Evolutionary conservation across 495 filamentous ascomycete species (phyloP), one percentile per base, ranked within the genome.

Genomic region (Letharia columbiana): DNA sequence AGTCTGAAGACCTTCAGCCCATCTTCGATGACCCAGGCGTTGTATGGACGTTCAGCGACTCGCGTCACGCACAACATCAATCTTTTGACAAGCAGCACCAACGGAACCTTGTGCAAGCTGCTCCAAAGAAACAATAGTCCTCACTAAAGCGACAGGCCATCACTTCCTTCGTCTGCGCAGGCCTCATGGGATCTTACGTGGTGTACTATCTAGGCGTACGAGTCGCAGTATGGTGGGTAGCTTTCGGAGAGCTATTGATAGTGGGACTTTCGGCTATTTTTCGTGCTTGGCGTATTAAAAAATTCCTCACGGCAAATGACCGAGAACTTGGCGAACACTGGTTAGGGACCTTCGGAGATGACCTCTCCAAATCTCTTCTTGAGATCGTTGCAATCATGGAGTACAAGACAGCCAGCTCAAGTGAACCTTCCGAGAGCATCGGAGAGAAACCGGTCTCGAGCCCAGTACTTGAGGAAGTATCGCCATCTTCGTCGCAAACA

Each of bases 211-310:
- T 54, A 5, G 62, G 33, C 35, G 39, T 63, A 5, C 62, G 62
- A n/a, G 62, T 63, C 33, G 62, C 62, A n/a, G 12, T 20, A 23
- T 63, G 45, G 62, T 63, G 45, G 62, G 62, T 63, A 17, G 45
- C 45, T 4, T 63, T 63, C 8, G 33, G 62, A 18, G 35, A 56
- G 12, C 15, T 63, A 28, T 3, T 42, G 33, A 42, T 63, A 2
- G 31, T 15, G 4, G 56, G 62, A 47, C 20, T 37, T 15, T 37
- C 61, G 5, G 61, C 42, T 15, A 44, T n/a, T 28, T 50, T 63
- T 37, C 42, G 61, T 7, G 44, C 62, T 63, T 33, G 28, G 11
- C 0, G 15, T 18, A 35, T 56, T 12, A 56, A 9, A 7, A 13
- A 3, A 6, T 56, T 56, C 8, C 31, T 56, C 4, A 18, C 0